Base-by-base conservation (phyloP, 2,329 filamentous ascomycete genomes). In the Metarhizium guizhouense region DNA sequence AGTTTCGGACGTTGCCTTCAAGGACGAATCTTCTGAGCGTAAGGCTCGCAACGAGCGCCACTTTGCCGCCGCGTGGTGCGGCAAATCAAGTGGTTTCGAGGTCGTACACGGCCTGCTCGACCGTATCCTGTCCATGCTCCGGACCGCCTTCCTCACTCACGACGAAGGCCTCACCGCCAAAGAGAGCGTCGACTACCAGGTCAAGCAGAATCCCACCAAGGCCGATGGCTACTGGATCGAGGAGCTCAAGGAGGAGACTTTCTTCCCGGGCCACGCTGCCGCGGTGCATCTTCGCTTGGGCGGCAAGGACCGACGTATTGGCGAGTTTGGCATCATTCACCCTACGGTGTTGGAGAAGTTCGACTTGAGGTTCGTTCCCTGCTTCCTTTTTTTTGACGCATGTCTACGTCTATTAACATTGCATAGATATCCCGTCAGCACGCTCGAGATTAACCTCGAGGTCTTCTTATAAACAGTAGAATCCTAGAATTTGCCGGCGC, bases 51-150 rank as follows among this genome's bases (percentile, higher is more conserved):
- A 99, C 70, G 90, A 96, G 78, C 81, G 93, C 55, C 93, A 95
- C 75, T 97, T 96, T 70, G 90, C 90, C n/a, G 94, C 92, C 10
- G 92, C 91, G 1, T 96, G 88, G 82, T 96, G 93, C 73, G 92
- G 92, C 67, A 96, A 94, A 79, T 90, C 85, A 3, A 91, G 87
- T 63, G 94, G 95, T 47, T 99, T 99, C 71, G 94, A 99, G 74
- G 78, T 95, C 60, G 90, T 99, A 3, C 95, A 99, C 73, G 94
- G 94, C 56, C 80, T 99, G 61, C 77, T 99, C 47, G 94, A 99
- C 72, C 86, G 94, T 54, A 75, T 97, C 59, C 87, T 99, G 81
- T 76, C 89, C 58, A 97, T 97, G 93, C 82, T 99, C 58, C 87
- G 87, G 67, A 87, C 84, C 50, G 82, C 84, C 47, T 96, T 96